Base-by-base conservation (phyloP, 306 rosid genomes). In the Medicago lupulina region DNA sequence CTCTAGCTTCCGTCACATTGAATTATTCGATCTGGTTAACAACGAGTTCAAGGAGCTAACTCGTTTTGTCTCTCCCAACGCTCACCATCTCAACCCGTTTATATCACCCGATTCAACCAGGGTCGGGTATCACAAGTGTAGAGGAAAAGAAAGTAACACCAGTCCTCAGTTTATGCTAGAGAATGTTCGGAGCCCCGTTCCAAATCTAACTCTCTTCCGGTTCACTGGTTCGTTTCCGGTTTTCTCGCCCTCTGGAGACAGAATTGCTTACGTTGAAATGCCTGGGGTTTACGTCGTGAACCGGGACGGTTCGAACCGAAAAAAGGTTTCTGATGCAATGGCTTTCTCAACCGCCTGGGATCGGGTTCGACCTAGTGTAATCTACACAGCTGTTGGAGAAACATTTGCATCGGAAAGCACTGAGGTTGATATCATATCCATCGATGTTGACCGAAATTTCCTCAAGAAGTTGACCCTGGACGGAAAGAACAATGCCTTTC, bases 1-100 rank as follows among this genome's bases (percentile, higher is more conserved):
- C 10, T 83, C 96, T 4, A 55, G 19, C 3, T 94, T 71, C 53
- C 98, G 98, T 25, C 98, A 94, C 69, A 82, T 92, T 18, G 97
- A 94, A 83, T 51, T 92, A 9, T 89, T 88, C 41, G 74, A 92
- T 69, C 59, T 94, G 40, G 70, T 54, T 17, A 74, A 49, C 41
- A 83, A 80, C 54, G 86, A 88, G 83, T 94, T 94, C 86, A 80
- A 12, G 46, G 95, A 92, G 83, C 46, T 94, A 7, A 94, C 98
- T 44, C 84, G 91, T 0, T 71, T 34, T 0, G 83, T 90, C 47
- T 84, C 98, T 0, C 97, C 96, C 0, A 6, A 54, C 0, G 2
- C 88, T 23, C 96, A 94, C 78, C 96, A 94, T 75, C 84, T 87
- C 4, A 94, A 94, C 89, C 98, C 98, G 68, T 94, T 94, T 68